Evolutionary conservation across 352 stramenopile genomes (phyloP), one percentile per base, ranked within the genome.

Genomic region (Globisporangium spiculum): DNA sequence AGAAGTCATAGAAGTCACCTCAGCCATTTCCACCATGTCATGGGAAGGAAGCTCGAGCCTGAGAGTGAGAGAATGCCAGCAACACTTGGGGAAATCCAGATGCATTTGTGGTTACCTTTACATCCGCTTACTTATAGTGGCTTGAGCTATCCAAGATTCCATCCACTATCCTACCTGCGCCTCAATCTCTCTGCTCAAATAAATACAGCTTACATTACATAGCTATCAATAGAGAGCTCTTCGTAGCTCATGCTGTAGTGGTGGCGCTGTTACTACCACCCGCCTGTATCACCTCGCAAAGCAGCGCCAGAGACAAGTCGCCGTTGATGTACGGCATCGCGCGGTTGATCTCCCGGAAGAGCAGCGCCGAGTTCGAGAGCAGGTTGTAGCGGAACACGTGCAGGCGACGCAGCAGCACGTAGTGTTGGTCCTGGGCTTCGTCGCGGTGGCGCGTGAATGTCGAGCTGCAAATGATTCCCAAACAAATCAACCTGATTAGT

Each of bases 341-440:
- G 27, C 71, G 68, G 32, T 80, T 69, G 30, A 87, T 60, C 59
- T 87, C 79, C 1, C 69, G 63, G 27, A 79, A 66, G 26, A 87
- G 57, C 60, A 78, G 53, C 0, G 77, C 63, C 18, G 77, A 85
- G 58, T 76, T 79, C 5, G 79, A 71, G 30, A 69, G 74, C 58
- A 87, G 58, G 36, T 83, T 87, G 68, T 85, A 87, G 22, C 79
- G 79, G 61, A 78, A 65, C 65, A 76, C 77, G 8, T 75, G 69
- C 26, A 87, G 66, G 24, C 75, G 68, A 18, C 41, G 41, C 16
- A 50, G 41, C 16, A 50, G 16, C 41, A 50, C 41, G 16, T 20
- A 50, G 41, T 50, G 16, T 5, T 50, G 41, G 41, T 9, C 5
- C 41, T 50, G 41, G 41, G 41, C 41, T 50, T 50, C 41, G 16